Evolutionary conservation across 352 stramenopile genomes (phyloP), one percentile per base, ranked within the genome.

Genomic region (Thalassiosira pacifica): DNA sequence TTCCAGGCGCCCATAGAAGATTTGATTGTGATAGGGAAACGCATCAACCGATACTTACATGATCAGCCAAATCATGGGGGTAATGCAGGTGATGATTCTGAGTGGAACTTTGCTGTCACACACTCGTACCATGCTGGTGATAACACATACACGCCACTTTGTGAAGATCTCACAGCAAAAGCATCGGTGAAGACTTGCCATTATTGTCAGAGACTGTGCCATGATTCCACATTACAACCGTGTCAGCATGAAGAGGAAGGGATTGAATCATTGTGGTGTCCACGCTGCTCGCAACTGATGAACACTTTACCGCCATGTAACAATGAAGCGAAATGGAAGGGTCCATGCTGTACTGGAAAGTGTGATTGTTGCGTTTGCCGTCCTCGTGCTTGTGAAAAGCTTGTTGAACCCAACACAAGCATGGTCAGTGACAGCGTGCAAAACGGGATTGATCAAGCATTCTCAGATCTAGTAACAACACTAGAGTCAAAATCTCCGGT

Each of bases 1-100:
- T 84, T 90, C 22, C 72, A 90, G 84, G 83, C 83, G 27, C 87
- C 90, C 0, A 78, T 93, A 24, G 90, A 93, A 81, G 76, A 92
- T 1, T 72, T 93, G 59, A 74, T 93, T 65, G 84, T 93, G 61
- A 73, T 91, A 45, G 76, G 86, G 66, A 78, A 73, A 65, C 55
- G 42, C n/a, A 75, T 91, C 67, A 75, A 67, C 80, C 76, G 84
- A 45, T 18, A 67, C 37, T 1, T 66, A 32, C 55, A 75, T 73
- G 26, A 77, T 22, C 26, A 67, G n/a, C 31, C 34, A 76, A 55
- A 26, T n/a, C 11, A 64, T 42, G 48, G 26, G 37, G 10, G 31
- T n/a, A 40, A 18, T 67, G 22, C 6, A 27, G 32, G 48, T 24
- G 57, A 53, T 79, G 73, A 61, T 24, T 32, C 37, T 29, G 73